These are phyloP conservation scores for Heteromeles arbutifolia DNA, from an alignment of 306 rosid species.

Conservation along the genomic window DNA sequence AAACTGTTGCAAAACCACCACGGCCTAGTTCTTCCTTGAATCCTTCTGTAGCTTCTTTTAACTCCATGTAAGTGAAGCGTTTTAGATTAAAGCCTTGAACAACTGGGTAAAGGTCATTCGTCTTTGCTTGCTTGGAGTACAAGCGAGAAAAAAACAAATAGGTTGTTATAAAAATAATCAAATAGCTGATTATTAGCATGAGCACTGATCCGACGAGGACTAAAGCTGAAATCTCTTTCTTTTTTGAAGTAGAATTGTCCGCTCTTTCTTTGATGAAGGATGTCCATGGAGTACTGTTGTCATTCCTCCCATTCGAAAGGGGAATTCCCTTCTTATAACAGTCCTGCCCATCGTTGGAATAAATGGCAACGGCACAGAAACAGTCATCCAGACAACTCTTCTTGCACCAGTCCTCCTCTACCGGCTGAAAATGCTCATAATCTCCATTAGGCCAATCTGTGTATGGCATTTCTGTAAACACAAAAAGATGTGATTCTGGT, in stretches of 20 bases:
- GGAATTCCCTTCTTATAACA: constrained; percentile 28
- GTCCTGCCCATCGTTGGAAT: rapidly evolving
- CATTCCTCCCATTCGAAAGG: constrained; percentile 7
- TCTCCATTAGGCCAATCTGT: constrained; percentile 8
- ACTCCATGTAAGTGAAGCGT: not conserved
- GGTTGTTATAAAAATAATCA: not conserved
- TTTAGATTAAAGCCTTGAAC: not conserved
- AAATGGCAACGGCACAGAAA: constrained; percentile 29
- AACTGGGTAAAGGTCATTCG: not conserved
- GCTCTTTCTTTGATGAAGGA: constrained; percentile 15
- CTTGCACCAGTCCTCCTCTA: constrained; percentile 24
- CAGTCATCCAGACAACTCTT: constrained; percentile 40
- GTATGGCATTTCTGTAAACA: not conserved
- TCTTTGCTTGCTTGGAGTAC: not conserved
- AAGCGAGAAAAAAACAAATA: no score
- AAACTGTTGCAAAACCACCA: not conserved
- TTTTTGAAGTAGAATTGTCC: not conserved
- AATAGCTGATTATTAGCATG: not conserved
- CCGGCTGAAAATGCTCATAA: not conserved
- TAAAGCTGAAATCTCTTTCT: constrained; percentile 3
- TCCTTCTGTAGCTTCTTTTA: not conserved
- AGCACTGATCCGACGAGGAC: not conserved
- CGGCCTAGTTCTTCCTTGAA: not conserved
- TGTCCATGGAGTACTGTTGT: not conserved
- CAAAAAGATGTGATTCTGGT: constrained; percentile 17